Percentiles rank a stretch among this genome's conserved stretches.
phyloP scores from a whole-genome alignment of 2,329 filamentous ascomycete genomes.

The Canariomyces notabilis region DNA sequence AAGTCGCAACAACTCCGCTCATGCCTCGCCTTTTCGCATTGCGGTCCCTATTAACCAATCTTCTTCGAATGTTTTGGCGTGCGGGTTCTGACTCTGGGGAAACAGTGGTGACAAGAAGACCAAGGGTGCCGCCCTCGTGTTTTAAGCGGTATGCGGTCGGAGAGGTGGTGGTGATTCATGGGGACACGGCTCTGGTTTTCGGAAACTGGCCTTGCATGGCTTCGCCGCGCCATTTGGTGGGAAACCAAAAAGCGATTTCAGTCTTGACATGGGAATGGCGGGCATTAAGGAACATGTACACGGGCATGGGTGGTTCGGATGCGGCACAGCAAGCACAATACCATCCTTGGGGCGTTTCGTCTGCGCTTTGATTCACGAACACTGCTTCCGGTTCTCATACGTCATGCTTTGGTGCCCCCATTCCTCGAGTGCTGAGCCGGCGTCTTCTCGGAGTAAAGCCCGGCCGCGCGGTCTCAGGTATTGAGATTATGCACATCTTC shows the following conservation, averaged over 20 bases:
- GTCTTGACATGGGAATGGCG: slow-evolving; percentile 24
- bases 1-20: too few species aligned
- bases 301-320: slow-evolving; percentile 27
- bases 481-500: neutral
- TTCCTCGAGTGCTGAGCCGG: slow-evolving; percentile 3
- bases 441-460: neutral
- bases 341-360: slow-evolving; percentile 29
- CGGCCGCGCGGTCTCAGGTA: slow-evolving; percentile 1
- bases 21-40: neutral
- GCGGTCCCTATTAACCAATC: slow-evolving; percentile 12
- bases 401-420: slow-evolving; percentile 1
- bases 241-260: slow-evolving; percentile 23
- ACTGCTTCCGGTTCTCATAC: slow-evolving; percentile 21
- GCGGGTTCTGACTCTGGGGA: slow-evolving; percentile 36
- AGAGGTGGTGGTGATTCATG: slow-evolving; percentile 20
- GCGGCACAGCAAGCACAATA: slow-evolving; percentile 28
- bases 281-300: slow-evolving; percentile 27
- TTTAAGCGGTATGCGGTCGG: slow-evolving; percentile 61
- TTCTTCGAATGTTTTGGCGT: neutral
- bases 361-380: slow-evolving; percentile 26
- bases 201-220: slow-evolving; percentile 24
- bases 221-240: slow-evolving; percentile 21
- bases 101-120: slow-evolving; percentile 99
- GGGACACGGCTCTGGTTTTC: slow-evolving; percentile 22
- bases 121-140: slow-evolving; percentile 99